Base-by-base conservation (phyloP, 2,329 filamentous ascomycete species). In the Fusarium sp. region DNA sequence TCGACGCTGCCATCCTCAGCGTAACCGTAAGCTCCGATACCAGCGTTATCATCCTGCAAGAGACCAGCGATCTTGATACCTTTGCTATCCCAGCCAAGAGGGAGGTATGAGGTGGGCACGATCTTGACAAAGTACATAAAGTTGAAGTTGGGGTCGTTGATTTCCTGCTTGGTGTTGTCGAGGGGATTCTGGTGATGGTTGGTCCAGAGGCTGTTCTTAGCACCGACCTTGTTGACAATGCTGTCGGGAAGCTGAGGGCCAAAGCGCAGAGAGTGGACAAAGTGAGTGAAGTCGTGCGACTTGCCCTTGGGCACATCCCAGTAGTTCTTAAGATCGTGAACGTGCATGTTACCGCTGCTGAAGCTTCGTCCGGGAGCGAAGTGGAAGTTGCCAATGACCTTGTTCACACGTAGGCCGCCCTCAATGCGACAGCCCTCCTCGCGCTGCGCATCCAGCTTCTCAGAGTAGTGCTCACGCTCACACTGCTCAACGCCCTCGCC, bases 121-220 rank as follows among this genome's bases (percentile, higher is more conserved):
- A 99, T 96, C 85, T 99, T 99, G 81, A 99, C 87, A 81, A 99
- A 99, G 85, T 99, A 99, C 94, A 98, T 97, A 81, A 91, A 99
- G 84, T 98, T 99, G 85, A 87, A 98, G 69, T 92, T 92, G 72
- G 93, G 88, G 76, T 98, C 94, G 36, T 87, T 84, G 3, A 94
- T 97, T 53, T 85, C 82, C 84, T 98, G 94, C 68, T 87, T 83
- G 5, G 91, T 92, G 54, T 87, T 86, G 76, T 99, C 97, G 6
- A 99, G 88, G 6, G 96, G 96, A 80, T 98, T 98, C 72, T 93
- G 81, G 80, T 98, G 94, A 81, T 97, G 93, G 80, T 94, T 94
- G 13, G 92, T 94, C 93, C 93, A 97, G 63, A 84, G 86, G 76
- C 82, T 84, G 11, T 80, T 78, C 72, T 78, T 77, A 57, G 68